A percentile compares a stretch with the other conserved stretches of the same genome.
Evolutionary conservation across 139 green algal species (phyloP).

Genomic region (Haematococcus lacustris): DNA sequence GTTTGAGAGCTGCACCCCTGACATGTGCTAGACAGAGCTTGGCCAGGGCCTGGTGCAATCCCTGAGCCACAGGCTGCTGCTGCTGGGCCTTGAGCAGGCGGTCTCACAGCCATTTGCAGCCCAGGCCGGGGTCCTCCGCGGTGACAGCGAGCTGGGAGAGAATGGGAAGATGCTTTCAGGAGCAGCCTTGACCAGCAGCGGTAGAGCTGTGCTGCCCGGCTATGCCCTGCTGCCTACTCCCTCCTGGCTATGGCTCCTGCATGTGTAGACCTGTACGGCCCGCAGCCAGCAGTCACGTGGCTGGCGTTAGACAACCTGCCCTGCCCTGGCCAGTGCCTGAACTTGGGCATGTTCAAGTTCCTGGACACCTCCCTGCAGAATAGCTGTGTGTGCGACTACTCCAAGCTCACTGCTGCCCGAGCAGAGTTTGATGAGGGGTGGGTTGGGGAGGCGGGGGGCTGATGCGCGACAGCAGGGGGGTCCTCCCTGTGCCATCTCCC

Average conservation of each 20-base stretch:
- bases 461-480: neutral
- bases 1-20: too few relatives aligned
- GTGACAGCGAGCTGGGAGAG: too few relatives aligned
- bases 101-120: too few relatives aligned
- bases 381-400: constrained; percentile 18
- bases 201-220: neutral
- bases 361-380: constrained; percentile 15
- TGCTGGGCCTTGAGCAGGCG: too few relatives aligned
- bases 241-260: neutral
- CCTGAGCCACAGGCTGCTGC: too few relatives aligned
- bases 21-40: too few relatives aligned
- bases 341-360: constrained; percentile 22
- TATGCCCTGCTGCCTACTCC: neutral
- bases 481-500: neutral
- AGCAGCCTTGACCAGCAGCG: neutral
- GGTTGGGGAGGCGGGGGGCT: neutral
- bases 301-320: constrained; percentile 7
- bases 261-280: neutral
- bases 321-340: constrained; percentile 30
- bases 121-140: too few relatives aligned
- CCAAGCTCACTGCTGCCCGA: neutral
- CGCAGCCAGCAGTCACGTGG: constrained; percentile 13
- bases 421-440: neutral
- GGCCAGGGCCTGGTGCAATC: too few relatives aligned
- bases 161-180: neutral